These are phyloP conservation scores for Xanthoparmelia taractica DNA, from an alignment of 495 filamentous ascomycete species.

Conservation along the genomic window DNA sequence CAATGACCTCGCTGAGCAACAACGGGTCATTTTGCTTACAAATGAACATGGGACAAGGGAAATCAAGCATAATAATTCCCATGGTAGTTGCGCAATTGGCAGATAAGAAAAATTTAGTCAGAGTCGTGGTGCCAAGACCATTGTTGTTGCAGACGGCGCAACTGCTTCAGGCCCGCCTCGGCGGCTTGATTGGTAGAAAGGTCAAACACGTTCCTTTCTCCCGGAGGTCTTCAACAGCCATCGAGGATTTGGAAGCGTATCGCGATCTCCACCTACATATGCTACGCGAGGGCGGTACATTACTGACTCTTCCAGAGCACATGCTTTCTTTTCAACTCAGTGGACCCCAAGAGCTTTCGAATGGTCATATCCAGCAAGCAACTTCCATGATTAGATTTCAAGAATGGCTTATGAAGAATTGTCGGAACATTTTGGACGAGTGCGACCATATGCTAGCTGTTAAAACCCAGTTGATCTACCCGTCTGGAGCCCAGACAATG, in stretches of 20 bases:
- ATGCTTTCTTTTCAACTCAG: slow-evolving; percentile 61
- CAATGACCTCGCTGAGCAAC: slow-evolving; percentile 47
- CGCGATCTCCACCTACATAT: slow-evolving; percentile 41
- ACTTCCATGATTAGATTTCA: slow-evolving; percentile 36
- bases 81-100: slow-evolving; percentile 51
- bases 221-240: slow-evolving; percentile 37
- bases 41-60: slow-evolving; percentile 71
- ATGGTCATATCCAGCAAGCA: slow-evolving; percentile 26
- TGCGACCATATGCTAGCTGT: slow-evolving; percentile 58
- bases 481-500: slow-evolving; percentile 49
- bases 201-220: slow-evolving; percentile 60
- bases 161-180: slow-evolving; percentile 51
- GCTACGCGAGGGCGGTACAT: slow-evolving; percentile 40
- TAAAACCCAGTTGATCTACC: slow-evolving; percentile 60
- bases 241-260: slow-evolving; percentile 28
- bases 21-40: slow-evolving; percentile 52
- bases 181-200: slow-evolving; percentile 50
- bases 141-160: slow-evolving; percentile 55
- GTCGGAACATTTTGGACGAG: slow-evolving; percentile 56
- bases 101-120: slow-evolving; percentile 42
- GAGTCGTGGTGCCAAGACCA: slow-evolving; percentile 57
- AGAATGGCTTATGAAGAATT: slow-evolving; percentile 34
- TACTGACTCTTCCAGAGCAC: slow-evolving; percentile 62
- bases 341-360: slow-evolving; percentile 46
- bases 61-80: slow-evolving; percentile 63